These are phyloP conservation scores for Gracilaria gracilis DNA, from an alignment of 23 red algal species.

Conservation along the genomic window DNA sequence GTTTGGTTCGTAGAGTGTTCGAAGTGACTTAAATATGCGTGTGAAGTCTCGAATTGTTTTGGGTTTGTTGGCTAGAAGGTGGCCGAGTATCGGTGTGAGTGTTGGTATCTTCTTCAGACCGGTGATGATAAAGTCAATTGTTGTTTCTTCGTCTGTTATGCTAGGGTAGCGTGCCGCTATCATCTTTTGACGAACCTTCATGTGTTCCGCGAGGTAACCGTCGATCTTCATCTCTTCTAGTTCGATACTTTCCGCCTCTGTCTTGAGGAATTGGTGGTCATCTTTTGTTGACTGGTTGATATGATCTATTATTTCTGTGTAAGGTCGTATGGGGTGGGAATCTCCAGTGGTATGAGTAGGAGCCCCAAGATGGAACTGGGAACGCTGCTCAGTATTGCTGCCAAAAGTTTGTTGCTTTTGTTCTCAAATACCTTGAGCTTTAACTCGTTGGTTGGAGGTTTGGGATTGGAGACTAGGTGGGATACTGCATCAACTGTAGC, in stretches of 20 bases:
- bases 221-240: background rate
- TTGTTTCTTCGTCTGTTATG: conserved; percentile 7
- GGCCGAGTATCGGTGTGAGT: background rate
- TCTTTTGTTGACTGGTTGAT: background rate
- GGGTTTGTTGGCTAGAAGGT: background rate
- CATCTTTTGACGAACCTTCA: background rate
- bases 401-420: background rate
- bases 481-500: background rate
- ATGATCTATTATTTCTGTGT: background rate
- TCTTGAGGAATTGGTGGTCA: background rate
- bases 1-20: too few species aligned
- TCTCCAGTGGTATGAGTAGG: background rate
- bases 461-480: background rate
- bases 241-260: conserved; percentile 3
- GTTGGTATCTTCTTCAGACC: background rate
- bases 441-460: background rate
- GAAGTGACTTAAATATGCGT: too few species aligned
- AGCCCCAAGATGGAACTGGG: conserved; percentile 7
- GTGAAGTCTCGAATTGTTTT: background rate
- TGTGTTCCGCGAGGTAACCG: background rate
- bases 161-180: background rate
- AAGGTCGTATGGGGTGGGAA: background rate
- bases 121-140: conserved; percentile 2
- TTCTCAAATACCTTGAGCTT: background rate
- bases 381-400: background rate